phyloP scores from a whole-genome alignment of 2,329 filamentous ascomycete species.

The Penicillium griseofulvum region DNA sequence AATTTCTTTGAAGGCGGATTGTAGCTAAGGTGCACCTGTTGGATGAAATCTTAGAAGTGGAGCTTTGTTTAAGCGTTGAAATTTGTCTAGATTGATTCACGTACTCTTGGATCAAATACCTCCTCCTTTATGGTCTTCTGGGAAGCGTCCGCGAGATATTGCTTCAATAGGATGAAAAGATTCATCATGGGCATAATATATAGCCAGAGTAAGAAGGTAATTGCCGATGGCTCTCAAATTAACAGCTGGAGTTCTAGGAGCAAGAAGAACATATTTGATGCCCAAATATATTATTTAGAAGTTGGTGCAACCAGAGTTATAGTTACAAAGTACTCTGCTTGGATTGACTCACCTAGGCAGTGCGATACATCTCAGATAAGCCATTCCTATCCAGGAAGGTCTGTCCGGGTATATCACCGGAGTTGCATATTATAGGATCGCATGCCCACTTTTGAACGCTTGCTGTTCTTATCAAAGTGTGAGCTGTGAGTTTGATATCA shows the following conservation, averaged over 20 bases:
- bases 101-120: slow-evolving; percentile 2
- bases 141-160: not conserved
- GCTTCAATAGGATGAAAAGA: not conserved
- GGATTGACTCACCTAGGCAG: not conserved
- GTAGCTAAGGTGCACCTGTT: slow-evolving; percentile 16
- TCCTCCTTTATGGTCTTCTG: not conserved
- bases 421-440: not conserved
- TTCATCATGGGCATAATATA: not conserved
- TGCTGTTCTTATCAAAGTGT: not conserved
- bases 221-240: not conserved
- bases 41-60: not conserved
- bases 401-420: not conserved
- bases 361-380: not conserved
- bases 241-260: not conserved
- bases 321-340: not conserved
- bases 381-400: slow-evolving; percentile 2
- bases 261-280: not conserved
- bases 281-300: not conserved
- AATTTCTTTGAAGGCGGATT: slow-evolving; percentile 10
- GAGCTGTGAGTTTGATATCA: not conserved
- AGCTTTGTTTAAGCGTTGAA: not conserved
- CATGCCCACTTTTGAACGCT: not conserved
- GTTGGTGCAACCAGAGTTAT: not conserved
- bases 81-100: not conserved
- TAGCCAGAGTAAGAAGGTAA: not conserved